Evolutionary conservation across 176 grass and related monocot species (phyloP).

Genomic region (Poa annua): DNA sequence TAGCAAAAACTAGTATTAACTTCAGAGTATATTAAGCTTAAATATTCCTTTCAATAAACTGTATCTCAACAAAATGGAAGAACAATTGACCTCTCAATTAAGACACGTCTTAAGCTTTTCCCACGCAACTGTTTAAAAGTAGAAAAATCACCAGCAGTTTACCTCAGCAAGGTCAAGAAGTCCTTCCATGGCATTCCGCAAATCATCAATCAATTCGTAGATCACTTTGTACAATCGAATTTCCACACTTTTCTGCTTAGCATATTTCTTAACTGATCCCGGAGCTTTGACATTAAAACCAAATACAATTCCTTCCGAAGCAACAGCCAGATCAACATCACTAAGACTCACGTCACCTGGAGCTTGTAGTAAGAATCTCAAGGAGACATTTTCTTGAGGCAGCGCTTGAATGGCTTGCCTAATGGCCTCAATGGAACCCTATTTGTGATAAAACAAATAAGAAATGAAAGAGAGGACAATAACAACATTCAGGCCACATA

Average conservation of each 20-base stretch:
- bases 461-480: slow-evolving; percentile 16
- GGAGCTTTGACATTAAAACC: slow-evolving; percentile 94
- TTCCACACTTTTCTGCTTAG: slow-evolving; percentile 91
- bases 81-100: slow-evolving; percentile 13
- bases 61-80: neutral
- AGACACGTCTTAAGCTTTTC: neutral
- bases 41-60: neutral
- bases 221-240: slow-evolving; percentile 91
- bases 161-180: slow-evolving; percentile 95
- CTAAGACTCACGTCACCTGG: slow-evolving; percentile 82
- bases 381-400: slow-evolving; percentile 82
- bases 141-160: slow-evolving; percentile 26
- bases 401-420: slow-evolving; percentile 80
- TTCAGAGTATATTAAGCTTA: slow-evolving; percentile 26
- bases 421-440: slow-evolving; percentile 97
- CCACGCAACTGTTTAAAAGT: slow-evolving; percentile 8
- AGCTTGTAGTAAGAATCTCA: slow-evolving; percentile 95
- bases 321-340: slow-evolving; percentile 88
- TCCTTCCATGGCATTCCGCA: slow-evolving; percentile 98
- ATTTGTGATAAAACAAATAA: slow-evolving; percentile 40
- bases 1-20: slow-evolving; percentile 17
- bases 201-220: slow-evolving; percentile 91
- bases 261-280: slow-evolving; percentile 81
- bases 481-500: neutral
- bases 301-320: slow-evolving; percentile 85